Conservation (phyloP, 2,329 filamentous ascomycete species). For the Balansia obtecta region DNA sequence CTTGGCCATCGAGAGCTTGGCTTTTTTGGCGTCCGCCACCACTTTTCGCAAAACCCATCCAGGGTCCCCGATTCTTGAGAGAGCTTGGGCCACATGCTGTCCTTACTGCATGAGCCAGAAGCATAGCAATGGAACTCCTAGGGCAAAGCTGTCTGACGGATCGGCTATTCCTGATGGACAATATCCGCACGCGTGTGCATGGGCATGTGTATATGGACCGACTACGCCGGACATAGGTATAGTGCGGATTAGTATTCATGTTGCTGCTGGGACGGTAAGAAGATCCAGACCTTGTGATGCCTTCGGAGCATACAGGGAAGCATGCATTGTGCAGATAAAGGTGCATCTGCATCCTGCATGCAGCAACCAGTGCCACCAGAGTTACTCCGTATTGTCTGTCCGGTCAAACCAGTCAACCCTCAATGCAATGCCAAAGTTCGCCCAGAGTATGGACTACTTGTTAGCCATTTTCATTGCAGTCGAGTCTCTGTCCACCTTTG, state of each 20-base stretch:
- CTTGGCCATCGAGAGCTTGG: not conserved
- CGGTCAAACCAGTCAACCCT: not conserved
- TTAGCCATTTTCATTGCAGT: not conserved
- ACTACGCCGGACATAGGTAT: no score
- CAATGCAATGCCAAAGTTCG: not conserved
- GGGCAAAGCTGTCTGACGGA: not conserved
- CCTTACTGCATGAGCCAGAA: not conserved
- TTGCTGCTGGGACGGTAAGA: not conserved
- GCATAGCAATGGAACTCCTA: not conserved
- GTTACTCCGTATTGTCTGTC: not conserved
- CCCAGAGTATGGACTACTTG: no score
- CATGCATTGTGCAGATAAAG: not conserved
- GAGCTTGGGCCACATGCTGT: not conserved
- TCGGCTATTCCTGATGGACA: not conserved
- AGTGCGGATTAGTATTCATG: not conserved
- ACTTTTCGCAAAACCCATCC: not conserved
- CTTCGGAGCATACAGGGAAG: not conserved
- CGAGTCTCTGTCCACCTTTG: not conserved
- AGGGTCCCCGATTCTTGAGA: not conserved
- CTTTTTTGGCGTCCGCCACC: not conserved
- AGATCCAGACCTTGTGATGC: not conserved
- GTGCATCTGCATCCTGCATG: not conserved
- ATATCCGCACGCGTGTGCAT: not conserved
- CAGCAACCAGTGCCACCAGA: not conserved
- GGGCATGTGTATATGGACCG: not conserved